phyloP scores from a whole-genome alignment of 1,284 basidiomycete genomes.

The Neonothopanus nambi region DNA sequence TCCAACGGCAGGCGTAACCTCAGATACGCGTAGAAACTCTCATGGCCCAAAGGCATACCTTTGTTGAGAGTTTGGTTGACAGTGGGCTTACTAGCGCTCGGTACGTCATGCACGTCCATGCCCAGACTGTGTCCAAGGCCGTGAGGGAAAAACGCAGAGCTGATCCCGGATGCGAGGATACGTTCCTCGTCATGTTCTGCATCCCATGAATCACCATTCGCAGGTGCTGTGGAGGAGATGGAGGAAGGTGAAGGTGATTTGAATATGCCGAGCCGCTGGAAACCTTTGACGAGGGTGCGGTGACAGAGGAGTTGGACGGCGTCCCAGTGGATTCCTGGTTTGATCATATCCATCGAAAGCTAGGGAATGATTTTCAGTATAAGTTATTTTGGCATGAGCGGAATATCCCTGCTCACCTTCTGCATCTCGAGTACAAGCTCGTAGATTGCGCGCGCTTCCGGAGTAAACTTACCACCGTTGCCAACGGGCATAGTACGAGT shows the following conservation, averaged over 20 bases:
- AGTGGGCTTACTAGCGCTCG: slow-evolving; percentile 67
- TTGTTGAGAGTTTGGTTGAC: slow-evolving; percentile 50
- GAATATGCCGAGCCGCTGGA: slow-evolving; percentile 86
- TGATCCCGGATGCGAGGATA: slow-evolving; percentile 75
- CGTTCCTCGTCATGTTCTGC: slow-evolving; percentile 60
- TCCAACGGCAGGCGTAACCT: slow-evolving; percentile 72
- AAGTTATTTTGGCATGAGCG: slow-evolving; percentile 1
- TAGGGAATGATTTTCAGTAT: slow-evolving; percentile 26
- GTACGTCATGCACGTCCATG: slow-evolving; percentile 87
- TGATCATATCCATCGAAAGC: slow-evolving; percentile 69
- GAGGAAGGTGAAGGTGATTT: slow-evolving; percentile 39
- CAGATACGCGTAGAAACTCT: slow-evolving; percentile 75
- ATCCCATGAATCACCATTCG: slow-evolving; percentile 47
- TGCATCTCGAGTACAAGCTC: slow-evolving; percentile 89
- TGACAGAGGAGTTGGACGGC: slow-evolving; percentile 81
- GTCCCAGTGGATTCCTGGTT: slow-evolving; percentile 84
- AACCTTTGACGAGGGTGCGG: slow-evolving; percentile 72
- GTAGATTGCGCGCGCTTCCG: slow-evolving; percentile 79
- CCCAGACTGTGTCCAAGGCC: slow-evolving; percentile 89
- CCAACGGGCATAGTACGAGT: slow-evolving; percentile 87
- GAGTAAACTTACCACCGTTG: slow-evolving; percentile 84
- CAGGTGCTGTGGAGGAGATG: slow-evolving; percentile 4
- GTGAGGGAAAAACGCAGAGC: slow-evolving; percentile 88
- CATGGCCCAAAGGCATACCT: slow-evolving; percentile 46
- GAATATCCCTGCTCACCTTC: slow-evolving; percentile 43